Conservation (phyloP, 371 early-diverging fungal species). For the Catenaria anguillulae region DNA sequence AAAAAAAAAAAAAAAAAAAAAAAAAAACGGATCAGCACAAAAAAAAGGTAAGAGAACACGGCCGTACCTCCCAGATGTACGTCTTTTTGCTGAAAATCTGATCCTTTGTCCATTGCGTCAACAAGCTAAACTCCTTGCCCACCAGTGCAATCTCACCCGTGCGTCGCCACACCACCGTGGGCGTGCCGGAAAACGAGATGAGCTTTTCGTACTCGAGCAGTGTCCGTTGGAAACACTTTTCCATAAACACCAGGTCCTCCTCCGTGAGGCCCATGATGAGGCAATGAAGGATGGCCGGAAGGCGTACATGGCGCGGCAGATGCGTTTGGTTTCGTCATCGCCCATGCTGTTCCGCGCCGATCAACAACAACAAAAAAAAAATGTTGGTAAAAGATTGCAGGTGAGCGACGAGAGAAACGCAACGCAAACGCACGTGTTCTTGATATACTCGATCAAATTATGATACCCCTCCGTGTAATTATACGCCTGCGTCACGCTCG, state of each 20-base stretch:
- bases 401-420: slow-evolving; percentile 3
- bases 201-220: slow-evolving; percentile 78
- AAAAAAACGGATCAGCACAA: background rate
- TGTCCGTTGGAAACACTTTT: slow-evolving; percentile 79
- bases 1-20: too few relatives aligned
- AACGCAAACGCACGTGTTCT: slow-evolving; percentile 37
- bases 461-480: slow-evolving; percentile 82
- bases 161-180: slow-evolving; percentile 84
- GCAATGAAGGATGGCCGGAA: slow-evolving; percentile 83
- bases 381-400: background rate
- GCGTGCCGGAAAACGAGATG: slow-evolving; percentile 83
- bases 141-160: slow-evolving; percentile 81
- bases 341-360: slow-evolving; percentile 46
- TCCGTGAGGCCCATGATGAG: slow-evolving; percentile 76
- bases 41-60: background rate
- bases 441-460: slow-evolving; percentile 57
- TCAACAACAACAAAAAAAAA: slow-evolving; percentile 6
- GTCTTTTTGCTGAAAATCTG: slow-evolving; percentile 48
- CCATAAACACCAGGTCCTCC: slow-evolving; percentile 82
- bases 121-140: slow-evolving; percentile 75
- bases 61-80: slow-evolving; percentile 56
- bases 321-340: slow-evolving; percentile 63
- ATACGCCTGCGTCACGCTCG: slow-evolving; percentile 52
- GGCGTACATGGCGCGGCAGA: slow-evolving; percentile 67
- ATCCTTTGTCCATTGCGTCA: slow-evolving; percentile 73